Evolutionary conservation across 2,329 filamentous ascomycete genomes (phyloP), one percentile per base, ranked within the genome.

Genomic region (Pestalotiopsis sp.): DNA sequence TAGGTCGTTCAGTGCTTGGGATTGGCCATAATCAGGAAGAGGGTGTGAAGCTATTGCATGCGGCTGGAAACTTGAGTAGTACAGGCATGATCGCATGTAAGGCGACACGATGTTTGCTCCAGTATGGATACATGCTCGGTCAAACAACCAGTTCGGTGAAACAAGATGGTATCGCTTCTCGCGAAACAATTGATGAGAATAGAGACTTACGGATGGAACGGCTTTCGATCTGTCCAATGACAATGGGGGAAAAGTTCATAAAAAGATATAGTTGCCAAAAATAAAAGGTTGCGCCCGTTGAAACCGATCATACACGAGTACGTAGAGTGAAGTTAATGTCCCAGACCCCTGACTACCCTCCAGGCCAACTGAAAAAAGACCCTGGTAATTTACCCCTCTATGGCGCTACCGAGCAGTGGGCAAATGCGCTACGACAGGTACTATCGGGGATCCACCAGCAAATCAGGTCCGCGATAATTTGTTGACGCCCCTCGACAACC

Each of bases 381-480:
- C 58, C 58, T 35, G 4, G 58, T n/a, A 24, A 52, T 26, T 63
- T 44, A 13, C 60, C 60, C 60, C 39, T 48, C 60, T 58, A 26
- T 17, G n/a, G 39, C 39, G 20, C 38, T 44, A 39, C 35, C 30
- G 24, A 26, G 56, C 7, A 13, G 7, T 58, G 22, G 10, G 22
- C 6, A 58, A 35, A 14, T 35, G 22, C 11, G 24, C 10, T 60
- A n/a, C 10, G 30, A 35, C 30, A 35, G 30, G 57, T 22, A 35
- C 22, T 24, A 22, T 38, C 30, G 35, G 35, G n/a, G 58, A 40
- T 40, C 58, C 58, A 61, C 58, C 58, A 38, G 30, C 58, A 61
- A 61, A 61, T 63, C 39, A 44, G 20, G 39, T 4, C 60, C 60
- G 38, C 60, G 39, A 63, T 63, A 63, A 63, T 63, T 63, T 63